These are phyloP conservation scores for Cladosporium colombiae DNA, from an alignment of 2,329 filamentous ascomycete species.

Conservation along the genomic window DNA sequence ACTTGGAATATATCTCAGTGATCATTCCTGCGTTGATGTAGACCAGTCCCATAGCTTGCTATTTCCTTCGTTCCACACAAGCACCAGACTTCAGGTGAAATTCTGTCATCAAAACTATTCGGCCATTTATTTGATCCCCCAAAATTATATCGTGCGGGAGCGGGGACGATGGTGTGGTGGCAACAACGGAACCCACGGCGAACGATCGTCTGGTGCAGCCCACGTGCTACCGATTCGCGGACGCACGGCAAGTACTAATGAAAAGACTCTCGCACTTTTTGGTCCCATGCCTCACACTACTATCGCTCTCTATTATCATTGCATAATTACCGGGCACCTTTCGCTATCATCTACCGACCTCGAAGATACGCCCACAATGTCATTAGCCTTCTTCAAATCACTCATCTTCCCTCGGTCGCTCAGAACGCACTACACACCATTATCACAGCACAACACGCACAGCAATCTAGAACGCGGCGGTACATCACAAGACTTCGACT, in stretches of 20 bases:
- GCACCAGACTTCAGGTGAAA: neutral
- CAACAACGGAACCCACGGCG: constrained; percentile 6
- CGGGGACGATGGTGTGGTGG: constrained; percentile 6
- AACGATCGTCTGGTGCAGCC: neutral
- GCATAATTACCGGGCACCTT: neutral
- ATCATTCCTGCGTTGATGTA: neutral
- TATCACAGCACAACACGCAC: constrained; percentile 11
- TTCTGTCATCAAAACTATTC: neutral
- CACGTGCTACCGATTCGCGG: neutral
- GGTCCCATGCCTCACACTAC: neutral
- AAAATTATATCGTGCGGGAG: constrained; percentile 3
- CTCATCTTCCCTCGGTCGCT: neutral
- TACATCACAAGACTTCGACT: neutral
- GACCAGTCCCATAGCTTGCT: neutral
- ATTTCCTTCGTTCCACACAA: neutral
- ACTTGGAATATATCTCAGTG: neutral
- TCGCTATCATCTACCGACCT: neutral
- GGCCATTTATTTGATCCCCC: neutral
- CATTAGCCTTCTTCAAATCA: constrained; percentile 15
- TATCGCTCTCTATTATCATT: neutral
- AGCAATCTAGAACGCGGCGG: neutral
- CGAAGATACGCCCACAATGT: constrained; percentile 4
- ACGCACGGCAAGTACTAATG: neutral
- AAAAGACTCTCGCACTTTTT: neutral
- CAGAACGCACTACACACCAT: constrained; percentile 2